phyloP scores from a whole-genome alignment of 441 rosid species.

The Euphorbia schlechtendalii region DNA sequence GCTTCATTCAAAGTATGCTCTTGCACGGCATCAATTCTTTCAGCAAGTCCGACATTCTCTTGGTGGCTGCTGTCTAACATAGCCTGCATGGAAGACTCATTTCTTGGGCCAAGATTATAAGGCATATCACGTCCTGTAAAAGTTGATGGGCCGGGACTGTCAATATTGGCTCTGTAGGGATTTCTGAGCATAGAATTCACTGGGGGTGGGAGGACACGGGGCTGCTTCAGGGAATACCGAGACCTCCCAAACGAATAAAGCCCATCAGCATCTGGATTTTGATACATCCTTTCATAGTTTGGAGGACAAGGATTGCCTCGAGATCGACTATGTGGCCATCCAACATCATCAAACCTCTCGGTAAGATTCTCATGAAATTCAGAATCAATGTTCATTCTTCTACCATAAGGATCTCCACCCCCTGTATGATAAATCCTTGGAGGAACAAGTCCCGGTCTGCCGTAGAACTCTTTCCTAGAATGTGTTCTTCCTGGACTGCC shows the following conservation, averaged over 20 bases:
- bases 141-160: slow-evolving; percentile 49
- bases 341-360: slow-evolving; percentile 62
- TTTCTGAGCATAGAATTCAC: slow-evolving; percentile 52
- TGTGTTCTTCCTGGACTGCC: slow-evolving; percentile 50
- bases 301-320: slow-evolving; percentile 46
- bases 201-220: slow-evolving; percentile 91
- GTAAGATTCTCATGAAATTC: slow-evolving; percentile 61
- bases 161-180: slow-evolving; percentile 45
- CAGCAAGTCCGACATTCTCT: slow-evolving; percentile 35
- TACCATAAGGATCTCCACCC: slow-evolving; percentile 56
- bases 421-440: slow-evolving; percentile 43
- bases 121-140: slow-evolving; percentile 40
- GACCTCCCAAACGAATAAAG: slow-evolving; percentile 69
- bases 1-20: slow-evolving; percentile 34
- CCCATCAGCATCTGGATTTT: slow-evolving; percentile 59
- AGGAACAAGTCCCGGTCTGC: slow-evolving; percentile 47
- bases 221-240: slow-evolving; percentile 77
- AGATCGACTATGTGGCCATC: slow-evolving; percentile 60
- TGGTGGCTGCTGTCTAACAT: slow-evolving; percentile 42
- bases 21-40: slow-evolving; percentile 28
- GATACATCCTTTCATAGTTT: slow-evolving; percentile 52
- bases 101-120: slow-evolving; percentile 37
- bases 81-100: slow-evolving; percentile 39
- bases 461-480: slow-evolving; percentile 55
- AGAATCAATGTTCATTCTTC: slow-evolving; percentile 51